These are phyloP conservation scores for Colletotrichum sp. DNA, from an alignment of 2,329 filamentous ascomycete species.

Conservation along the genomic window DNA sequence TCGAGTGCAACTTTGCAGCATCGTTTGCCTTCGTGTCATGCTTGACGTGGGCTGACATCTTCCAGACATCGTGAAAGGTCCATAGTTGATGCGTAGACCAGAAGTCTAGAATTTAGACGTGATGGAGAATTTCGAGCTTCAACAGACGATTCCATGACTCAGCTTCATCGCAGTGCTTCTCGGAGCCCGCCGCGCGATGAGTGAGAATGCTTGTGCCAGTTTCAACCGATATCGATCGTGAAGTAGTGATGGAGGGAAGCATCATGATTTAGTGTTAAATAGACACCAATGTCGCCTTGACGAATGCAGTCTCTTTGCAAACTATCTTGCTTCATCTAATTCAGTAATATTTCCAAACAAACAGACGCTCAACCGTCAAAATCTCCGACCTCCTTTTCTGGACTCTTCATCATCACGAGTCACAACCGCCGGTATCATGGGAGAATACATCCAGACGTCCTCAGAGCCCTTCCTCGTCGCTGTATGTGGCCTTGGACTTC, in stretches of 20 bases:
- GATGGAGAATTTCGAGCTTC: neutral
- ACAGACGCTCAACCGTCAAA: neutral
- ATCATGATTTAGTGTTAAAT: neutral
- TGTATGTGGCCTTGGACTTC: neutral
- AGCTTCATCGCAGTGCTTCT: neutral
- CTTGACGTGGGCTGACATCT: neutral
- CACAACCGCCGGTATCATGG: neutral
- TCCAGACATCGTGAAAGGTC: neutral
- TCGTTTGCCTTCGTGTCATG: fast-evolving
- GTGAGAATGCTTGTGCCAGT: fast-evolving
- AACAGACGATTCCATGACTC: neutral
- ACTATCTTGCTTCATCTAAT: neutral
- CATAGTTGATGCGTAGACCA: neutral
- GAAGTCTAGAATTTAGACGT: neutral
- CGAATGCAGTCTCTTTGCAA: neutral
- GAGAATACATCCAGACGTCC: neutral
- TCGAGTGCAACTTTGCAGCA: neutral
- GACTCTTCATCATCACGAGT: neutral
- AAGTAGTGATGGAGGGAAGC: neutral
- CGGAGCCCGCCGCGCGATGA: neutral
- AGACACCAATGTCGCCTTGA: neutral
- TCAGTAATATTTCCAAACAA: neutral
- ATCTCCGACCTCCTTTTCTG: neutral
- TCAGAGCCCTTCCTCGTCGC: neutral
- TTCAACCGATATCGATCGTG: neutral